Evolutionary conservation across 2,329 filamentous ascomycete species (phyloP), one percentile per base, ranked within the genome.

Genomic region (Stachybotrys chlorohalonatus): DNA sequence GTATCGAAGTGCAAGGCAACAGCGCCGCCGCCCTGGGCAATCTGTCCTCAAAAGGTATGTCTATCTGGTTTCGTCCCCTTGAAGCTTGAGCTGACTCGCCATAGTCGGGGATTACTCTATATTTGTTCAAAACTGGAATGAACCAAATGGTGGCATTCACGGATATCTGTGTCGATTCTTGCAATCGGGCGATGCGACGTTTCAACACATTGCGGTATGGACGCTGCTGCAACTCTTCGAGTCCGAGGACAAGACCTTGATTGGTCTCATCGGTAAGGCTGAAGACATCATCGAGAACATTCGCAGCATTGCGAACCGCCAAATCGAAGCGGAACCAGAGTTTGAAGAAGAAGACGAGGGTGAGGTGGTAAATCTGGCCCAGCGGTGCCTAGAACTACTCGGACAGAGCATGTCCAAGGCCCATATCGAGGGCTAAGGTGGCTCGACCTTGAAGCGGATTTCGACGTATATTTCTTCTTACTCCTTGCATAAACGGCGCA

Each of bases 141-240:
- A 95, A 64, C 94, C 94, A 2, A 88, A 90, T 58, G 94, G 91
- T 49, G 94, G 94, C 49, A 96, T 99, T 57, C 92, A 96, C 67
- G 94, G 94, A 53, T 99, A 99, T 67, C 80, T 99, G 42, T 89
- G 86, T 63, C 86, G 93, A 54, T 99, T 99, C 78, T 80, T 99
- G 16, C 89, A 89, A 49, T 96, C 91, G 59, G 93, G 92, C 47
- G 94, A 99, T 67, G 86, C 94, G 1, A 99, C 94, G 0, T 99
- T 99, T 78, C 94, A 99, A 72, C 94, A 99, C 69, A 99, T 99
- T 66, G 94, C 94, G 52, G 96, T 97, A 59, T 99, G 94, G 94
- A 99, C 94, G 1, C 75, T 99, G 51, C 81, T 99, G 4, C 94
- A 99, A 68, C 81, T 99, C 3, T 85, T 99, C 52, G 94, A 99